Base-by-base conservation (phyloP, 225 moss, liverwort and hornwort species). In the Takakia lepidozioides region DNA sequence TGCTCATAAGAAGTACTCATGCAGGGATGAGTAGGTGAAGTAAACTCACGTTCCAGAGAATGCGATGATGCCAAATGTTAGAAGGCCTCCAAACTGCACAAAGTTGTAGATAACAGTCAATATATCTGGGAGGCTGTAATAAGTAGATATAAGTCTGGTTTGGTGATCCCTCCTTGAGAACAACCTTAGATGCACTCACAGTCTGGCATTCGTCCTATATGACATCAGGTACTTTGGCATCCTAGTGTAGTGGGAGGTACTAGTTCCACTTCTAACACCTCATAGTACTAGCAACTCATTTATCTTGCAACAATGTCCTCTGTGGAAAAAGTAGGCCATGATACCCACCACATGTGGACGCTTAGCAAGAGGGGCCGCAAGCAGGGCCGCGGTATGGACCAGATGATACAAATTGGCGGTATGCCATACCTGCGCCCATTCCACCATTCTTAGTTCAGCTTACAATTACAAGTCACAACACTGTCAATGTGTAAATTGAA, bases 11-110 rank as follows among this genome's bases (percentile, higher is more conserved):
- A 46, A 46, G 21, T 3, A 14, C 20, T 46, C 3, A 9, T 21
- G 4, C 3, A 16, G 3, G 20, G 9, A 3, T 32, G 32, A 32
- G 7, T 32, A 6, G 32, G 32, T 6, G 7, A 11, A 39, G 10
- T 21, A 44, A 54, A 74, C 90, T 81, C 69, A 98, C 95, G 95
- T 78, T 83, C 95, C 90, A 27, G 87, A 98, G 45, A 98, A 98
- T 27, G 82, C 82, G 6, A 87, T 27, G 19, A 98, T 78, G 22
- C 90, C 95, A 32, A 87, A 82, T 5, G 90, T 70, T 51, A 90
- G 14, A 26, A 98, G 82, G 48, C 87, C 73, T 53, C 95, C 90
- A 56, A 90, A 90, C 93, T 95, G 90, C 14, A 5, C 58, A 48
- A 42, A 21, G 49, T 32, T 39, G 36, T 39, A 4, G 46, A 32